Evolutionary conservation across 2,329 filamentous ascomycete species (phyloP).

Genomic region (Aspergillus clavatus): DNA sequence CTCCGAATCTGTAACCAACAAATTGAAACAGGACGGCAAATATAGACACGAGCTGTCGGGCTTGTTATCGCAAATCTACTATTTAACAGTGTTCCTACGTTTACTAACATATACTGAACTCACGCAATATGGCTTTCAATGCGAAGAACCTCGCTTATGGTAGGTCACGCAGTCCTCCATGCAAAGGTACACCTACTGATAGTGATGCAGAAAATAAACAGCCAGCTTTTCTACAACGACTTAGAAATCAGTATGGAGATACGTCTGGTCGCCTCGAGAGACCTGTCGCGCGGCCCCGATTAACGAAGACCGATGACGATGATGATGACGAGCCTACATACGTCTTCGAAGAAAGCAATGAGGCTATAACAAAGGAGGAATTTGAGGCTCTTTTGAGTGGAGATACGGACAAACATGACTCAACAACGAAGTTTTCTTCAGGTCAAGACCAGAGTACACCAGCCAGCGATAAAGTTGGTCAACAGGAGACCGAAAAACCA

Average conservation of each 20-base stretch:
- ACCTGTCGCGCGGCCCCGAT: constrained; percentile 33
- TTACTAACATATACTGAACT: constrained; percentile 5
- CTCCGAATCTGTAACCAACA: too few species aligned
- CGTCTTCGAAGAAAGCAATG: constrained; percentile 41
- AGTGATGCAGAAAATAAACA: constrained; percentile 36
- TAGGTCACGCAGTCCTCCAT: constrained; percentile 17
- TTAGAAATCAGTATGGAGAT: constrained; percentile 36
- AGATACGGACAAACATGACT: constrained; percentile 14
- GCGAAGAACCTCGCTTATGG: constrained; percentile 43
- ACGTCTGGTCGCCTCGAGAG: constrained; percentile 34
- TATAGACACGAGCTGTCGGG: background rate
- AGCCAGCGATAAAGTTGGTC: constrained; percentile 11
- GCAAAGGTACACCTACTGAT: background rate
- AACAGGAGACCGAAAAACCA: constrained; percentile 8
- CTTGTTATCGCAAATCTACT: background rate
- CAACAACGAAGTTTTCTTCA: background rate
- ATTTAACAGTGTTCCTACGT: background rate
- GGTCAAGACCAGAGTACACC: constrained; percentile 6
- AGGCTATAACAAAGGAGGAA: constrained; percentile 42
- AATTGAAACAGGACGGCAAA: too few species aligned
- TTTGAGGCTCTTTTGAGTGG: constrained; percentile 38
- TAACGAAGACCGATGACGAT: constrained; percentile 31
- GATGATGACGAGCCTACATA: constrained; percentile 43
- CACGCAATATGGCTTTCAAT: constrained; percentile 36
- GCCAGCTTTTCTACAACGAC: constrained; percentile 40